Evolutionary conservation across 805 yeast species (phyloP), one percentile per base, ranked within the genome.

Genomic region (Wickerhamomyces kurtzmanii): DNA sequence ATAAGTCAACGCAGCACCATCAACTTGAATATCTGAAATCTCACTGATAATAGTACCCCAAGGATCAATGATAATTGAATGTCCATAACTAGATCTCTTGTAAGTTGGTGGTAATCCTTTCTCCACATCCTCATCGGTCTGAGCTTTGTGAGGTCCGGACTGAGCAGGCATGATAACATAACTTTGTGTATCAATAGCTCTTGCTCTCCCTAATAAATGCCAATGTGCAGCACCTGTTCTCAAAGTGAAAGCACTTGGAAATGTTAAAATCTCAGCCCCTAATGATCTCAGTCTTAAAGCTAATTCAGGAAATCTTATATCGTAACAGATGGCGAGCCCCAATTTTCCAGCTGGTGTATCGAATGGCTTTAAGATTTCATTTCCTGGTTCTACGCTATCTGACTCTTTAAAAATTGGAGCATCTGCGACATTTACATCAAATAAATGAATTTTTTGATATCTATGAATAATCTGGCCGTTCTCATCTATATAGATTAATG

Each of bases 141-240:
- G 45, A 0, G 71, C 62, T 32, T 75, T 73, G 48, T 86, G 96
- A 22, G 55, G 53, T 3, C 96, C 96, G 31, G 75, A 71, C 47
- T 85, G 95, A 0, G 91, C 94, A 3, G 96, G 87, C 80, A 86
- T 71, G 4, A 89, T 59, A 5, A 87, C 94, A 49, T 68, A 91
- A 34, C 80, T 63, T 53, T 91, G 97, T 2, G 89, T 69, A 47
- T 87, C 95, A 9, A 89, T 68, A 4, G 97, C 97, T 26, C 96
- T 60, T 0, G 94, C 79, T 16, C 73, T 62, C 2, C 84, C 96
- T 28, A 89, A 59, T 2, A 71, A 51, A 29, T 74, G 74, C 94
- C 96, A 89, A 46, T 89, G 98, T 2, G 89, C 84, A 28, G 73
- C 73, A 1, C 98, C 98, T 0, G 97, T 89, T 37, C 76, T 75